Evolutionary conservation across 176 grass and related monocot species (phyloP), one percentile per base, ranked within the genome.

Genomic region (Neostapfia colusana): DNA sequence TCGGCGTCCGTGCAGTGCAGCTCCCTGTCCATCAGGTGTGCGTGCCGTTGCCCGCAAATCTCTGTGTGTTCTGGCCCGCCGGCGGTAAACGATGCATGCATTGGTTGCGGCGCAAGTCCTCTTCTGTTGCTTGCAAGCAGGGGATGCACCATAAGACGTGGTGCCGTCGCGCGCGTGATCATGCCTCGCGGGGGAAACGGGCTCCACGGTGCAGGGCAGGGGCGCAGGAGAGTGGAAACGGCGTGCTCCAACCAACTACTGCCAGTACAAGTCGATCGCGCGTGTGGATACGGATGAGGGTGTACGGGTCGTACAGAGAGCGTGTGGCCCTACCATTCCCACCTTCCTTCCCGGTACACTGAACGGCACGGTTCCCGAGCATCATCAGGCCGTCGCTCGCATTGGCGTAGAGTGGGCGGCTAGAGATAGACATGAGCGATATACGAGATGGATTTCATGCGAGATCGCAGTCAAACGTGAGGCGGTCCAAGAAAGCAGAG

Each of bases 221-320:
- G 3, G 31, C 3, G 31, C 31, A 31, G 39, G 26, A 74, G 80
- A 74, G 80, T 13, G 42, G 57, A 31, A 50, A 59, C 80, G 2
- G 75, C 85, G 39, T 88, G 80, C 51, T 53, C 74, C 85, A 83
- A 81, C 84, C 23, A 3, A 45, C 77, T 40, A 15, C 18, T 40
- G 18, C 18, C 67, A 50, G 0, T 35, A 39, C 56, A 43, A 36
- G 17, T 24, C 70, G 3, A 54, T 56, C 59, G 23, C 23, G 7
- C 42, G 43, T 45, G 27, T 15, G 2, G 15, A 79, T 78, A 78
- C 73, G 73, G 67, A 57, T 16, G 37, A 12, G 27, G 44, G 37
- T 0, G 78, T 82, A 87, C 85, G 85, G 78, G 40, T 43, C 53
- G 53, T 78, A 40, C 79, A 10, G 31, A n/a, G n/a, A 10, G n/a